phyloP scores from a whole-genome alignment of 345 rosid species.

The Citropsis articulata region DNA sequence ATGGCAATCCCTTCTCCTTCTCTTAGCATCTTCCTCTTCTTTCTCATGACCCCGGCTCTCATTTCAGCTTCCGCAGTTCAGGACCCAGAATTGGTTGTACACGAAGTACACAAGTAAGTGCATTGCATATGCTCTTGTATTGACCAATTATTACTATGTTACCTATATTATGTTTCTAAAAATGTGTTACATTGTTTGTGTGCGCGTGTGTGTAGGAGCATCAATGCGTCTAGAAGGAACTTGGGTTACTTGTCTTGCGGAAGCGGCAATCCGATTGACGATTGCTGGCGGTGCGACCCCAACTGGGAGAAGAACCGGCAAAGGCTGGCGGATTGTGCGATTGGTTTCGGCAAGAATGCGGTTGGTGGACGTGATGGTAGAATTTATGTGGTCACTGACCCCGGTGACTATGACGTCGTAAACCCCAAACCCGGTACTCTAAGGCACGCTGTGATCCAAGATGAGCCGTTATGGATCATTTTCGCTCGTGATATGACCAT shows the following conservation, averaged over 20 bases:
- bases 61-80: conserved; percentile 45
- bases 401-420: conserved; percentile 56
- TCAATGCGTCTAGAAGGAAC: conserved; percentile 66
- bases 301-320: conserved; percentile 72
- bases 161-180: not conserved
- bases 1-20: conserved; percentile 30
- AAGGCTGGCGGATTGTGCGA: conserved; percentile 66
- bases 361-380: conserved; percentile 70
- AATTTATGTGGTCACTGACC: conserved; percentile 64
- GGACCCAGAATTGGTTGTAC: conserved; percentile 54
- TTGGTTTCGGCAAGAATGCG: conserved; percentile 79
- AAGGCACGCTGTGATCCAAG: conserved; percentile 67
- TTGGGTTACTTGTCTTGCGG: conserved; percentile 65
- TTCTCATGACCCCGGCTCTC: conserved; percentile 24
- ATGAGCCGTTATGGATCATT: conserved; percentile 75
- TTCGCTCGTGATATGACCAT: conserved; percentile 73
- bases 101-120: conserved; percentile 61
- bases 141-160: not conserved
- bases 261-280: conserved; percentile 78
- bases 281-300: conserved; percentile 85
- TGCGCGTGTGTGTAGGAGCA: conserved; percentile 30
- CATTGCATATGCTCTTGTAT: not conserved
- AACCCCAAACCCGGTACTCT: conserved; percentile 73
- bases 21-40: conserved; percentile 32
- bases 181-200: not conserved